A percentile compares a stretch with the other conserved stretches of the same genome.
Conservation (phyloP, 768 basidiomycete species). For the Phallus indusiatus region DNA sequence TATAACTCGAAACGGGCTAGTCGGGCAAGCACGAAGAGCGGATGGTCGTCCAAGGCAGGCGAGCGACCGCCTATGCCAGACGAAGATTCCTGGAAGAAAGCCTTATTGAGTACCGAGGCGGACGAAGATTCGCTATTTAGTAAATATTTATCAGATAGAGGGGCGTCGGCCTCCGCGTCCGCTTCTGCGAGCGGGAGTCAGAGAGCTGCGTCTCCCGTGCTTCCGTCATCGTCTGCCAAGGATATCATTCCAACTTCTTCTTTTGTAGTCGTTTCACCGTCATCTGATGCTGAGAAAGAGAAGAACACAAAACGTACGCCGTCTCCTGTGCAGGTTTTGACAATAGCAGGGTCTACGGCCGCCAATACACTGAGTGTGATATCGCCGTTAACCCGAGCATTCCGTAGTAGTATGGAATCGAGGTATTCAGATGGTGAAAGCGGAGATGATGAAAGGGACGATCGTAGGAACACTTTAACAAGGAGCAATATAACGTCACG, state of each 20-base stretch:
- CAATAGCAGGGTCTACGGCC: neutral
- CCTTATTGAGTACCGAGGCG: neutral
- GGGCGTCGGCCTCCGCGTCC: neutral
- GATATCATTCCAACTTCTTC: neutral
- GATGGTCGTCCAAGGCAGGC: neutral
- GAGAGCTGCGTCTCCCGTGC: neutral
- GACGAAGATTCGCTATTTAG: neutral
- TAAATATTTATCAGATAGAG: neutral
- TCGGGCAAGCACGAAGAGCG: conserved; percentile 2
- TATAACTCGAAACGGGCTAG: neutral
- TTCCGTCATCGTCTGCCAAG: neutral
- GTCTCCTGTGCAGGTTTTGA: neutral
- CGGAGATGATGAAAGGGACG: neutral
- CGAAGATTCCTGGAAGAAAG: conserved; percentile 3
- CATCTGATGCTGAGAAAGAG: neutral
- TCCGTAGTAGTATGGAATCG: conserved; percentile 1
- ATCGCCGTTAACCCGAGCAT: conserved; percentile 4
- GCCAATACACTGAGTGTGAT: neutral
- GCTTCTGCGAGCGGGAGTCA: neutral
- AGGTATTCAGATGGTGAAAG: neutral
- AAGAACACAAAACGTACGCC: neutral
- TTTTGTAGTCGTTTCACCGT: neutral
- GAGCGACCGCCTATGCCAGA: conserved; percentile 5
- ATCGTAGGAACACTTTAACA: neutral
- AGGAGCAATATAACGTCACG: neutral